Evolutionary conservation across 306 rosid species (phyloP), one percentile per base, ranked within the genome.

Genomic region (Malus orientalis): DNA sequence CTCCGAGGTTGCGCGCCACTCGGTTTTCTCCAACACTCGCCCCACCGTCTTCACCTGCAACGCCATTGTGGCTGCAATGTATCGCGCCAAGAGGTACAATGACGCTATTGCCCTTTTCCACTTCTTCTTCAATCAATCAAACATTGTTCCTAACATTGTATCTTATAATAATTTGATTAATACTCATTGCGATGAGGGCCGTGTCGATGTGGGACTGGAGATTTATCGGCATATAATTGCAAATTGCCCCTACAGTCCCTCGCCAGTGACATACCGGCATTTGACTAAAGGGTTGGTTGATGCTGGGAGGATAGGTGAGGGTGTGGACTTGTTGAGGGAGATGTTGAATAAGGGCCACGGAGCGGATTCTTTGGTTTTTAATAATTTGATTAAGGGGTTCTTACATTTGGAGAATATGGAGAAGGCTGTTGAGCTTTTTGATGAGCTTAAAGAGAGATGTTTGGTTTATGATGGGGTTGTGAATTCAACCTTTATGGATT

Each of bases 31-130:
- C 4, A 77, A 79, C n/a, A 94, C 94, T 0, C 96, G 97, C 8
- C 98, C 98, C n/a, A 94, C 98, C 11, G 98, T 94, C 12, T 91
- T 90, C 87, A 94, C 98, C n/a, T 94, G 98, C 84, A 94, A 94
- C 47, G 98, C 98, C 78, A 86, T 94, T 57, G 84, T 94, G 12
- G 98, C 96, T 4, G 93, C 96, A 78, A 94, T 94, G 98, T 94
- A 90, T 78, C 93, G 98, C 11, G 89, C 85, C 5, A 85, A 86
- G 87, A 85, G 97, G 87, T 91, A 90, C 69, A 70, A 47, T 9
- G 97, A 91, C 51, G 96, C 96, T 47, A 78, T 87, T 69, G 93
- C 91, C 9, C 90, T 94, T 29, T 91, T 91, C 71, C 92, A 92
- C 16, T 94, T 90, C 80, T 94, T 94, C 84, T 94, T 90, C 87